A percentile compares a stretch with the other conserved stretches of the same genome.
phyloP scores from a whole-genome alignment of 495 filamentous ascomycete genomes.

The Neurospora sp. region DNA sequence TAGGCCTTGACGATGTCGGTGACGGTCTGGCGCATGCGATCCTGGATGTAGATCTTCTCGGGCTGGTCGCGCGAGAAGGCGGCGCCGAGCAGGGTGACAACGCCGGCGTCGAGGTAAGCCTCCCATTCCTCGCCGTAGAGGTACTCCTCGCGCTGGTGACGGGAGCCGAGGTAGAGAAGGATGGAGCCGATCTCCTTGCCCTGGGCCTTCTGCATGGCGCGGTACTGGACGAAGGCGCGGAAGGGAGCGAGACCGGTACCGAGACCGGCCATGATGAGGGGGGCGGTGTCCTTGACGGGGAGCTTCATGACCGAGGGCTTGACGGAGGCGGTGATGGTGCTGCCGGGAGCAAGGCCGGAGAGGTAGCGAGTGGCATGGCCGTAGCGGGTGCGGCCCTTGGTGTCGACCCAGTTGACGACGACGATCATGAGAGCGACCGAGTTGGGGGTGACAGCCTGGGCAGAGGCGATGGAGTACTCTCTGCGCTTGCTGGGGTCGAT shows the following conservation, averaged over 20 bases:
- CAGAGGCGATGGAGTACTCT: conserved; percentile 96
- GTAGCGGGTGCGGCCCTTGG: conserved; percentile 77
- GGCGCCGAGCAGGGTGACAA: conserved; percentile 86
- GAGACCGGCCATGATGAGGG: conserved; percentile 98
- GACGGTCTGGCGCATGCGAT: conserved; percentile 86
- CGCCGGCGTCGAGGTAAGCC: conserved; percentile 88
- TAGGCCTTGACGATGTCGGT: conserved; percentile 84
- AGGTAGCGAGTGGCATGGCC: conserved; percentile 90
- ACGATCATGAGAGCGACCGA: conserved; percentile 93
- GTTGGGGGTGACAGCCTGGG: conserved; percentile 81
- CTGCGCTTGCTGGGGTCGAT: conserved; percentile 87
- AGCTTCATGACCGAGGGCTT: conserved; percentile 98
- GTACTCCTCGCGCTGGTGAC: conserved; percentile 96
- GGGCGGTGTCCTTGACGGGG: conserved; percentile 71
- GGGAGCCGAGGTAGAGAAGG: conserved; percentile 91
- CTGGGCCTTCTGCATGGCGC: conserved; percentile 90
- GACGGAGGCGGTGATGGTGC: conserved; percentile 77
- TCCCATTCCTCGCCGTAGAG: conserved; percentile 99
- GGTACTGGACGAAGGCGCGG: conserved; percentile 96
- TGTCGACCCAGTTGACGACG: conserved; percentile 89
- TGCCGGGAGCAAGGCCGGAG: conserved; percentile 58
- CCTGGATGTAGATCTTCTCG: conserved; percentile 99
- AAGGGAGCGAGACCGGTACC: conserved; percentile 95
- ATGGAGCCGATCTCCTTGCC: conserved; percentile 91
- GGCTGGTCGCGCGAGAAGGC: conserved; percentile 96